Evolutionary conservation across 805 yeast genomes (phyloP).

Genomic region (Pichia ethanolica): DNA sequence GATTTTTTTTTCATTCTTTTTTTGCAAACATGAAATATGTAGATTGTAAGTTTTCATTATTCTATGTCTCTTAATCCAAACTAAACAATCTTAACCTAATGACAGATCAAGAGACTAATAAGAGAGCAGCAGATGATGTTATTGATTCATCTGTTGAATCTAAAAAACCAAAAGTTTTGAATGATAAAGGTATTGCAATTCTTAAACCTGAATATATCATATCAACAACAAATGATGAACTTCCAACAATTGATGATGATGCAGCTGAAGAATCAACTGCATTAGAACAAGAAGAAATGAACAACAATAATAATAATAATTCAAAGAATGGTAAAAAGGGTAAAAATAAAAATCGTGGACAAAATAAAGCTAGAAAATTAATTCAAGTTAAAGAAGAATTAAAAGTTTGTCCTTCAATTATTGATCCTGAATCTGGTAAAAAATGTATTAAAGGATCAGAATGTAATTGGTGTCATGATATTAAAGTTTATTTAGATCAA

Average conservation of each 20-base stretch:
- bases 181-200: constrained; percentile 56
- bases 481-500: constrained; percentile 50
- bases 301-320: constrained; percentile 20
- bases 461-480: constrained; percentile 75
- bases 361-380: constrained; percentile 75
- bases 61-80: too few species aligned
- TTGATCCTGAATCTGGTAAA: constrained; percentile 42
- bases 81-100: too few species aligned
- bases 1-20: too few species aligned
- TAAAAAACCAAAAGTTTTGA: constrained; percentile 5
- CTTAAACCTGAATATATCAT: constrained; percentile 66
- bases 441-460: constrained; percentile 61
- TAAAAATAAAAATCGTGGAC: constrained; percentile 46
- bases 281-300: constrained; percentile 7
- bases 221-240: constrained; percentile 8
- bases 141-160: constrained; percentile 1
- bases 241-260: constrained; percentile 33
- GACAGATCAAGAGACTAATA: constrained; percentile 12
- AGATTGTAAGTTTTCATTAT: too few species aligned
- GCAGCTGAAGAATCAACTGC: constrained; percentile 34
- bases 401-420: constrained; percentile 55
- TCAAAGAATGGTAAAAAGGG: constrained; percentile 34
- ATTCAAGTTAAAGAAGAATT: constrained; percentile 58
- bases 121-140: constrained; percentile 14
- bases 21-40: too few species aligned